These are phyloP conservation scores for Ogataea methylovora DNA, from an alignment of 805 yeast species.

Conservation along the genomic window DNA sequence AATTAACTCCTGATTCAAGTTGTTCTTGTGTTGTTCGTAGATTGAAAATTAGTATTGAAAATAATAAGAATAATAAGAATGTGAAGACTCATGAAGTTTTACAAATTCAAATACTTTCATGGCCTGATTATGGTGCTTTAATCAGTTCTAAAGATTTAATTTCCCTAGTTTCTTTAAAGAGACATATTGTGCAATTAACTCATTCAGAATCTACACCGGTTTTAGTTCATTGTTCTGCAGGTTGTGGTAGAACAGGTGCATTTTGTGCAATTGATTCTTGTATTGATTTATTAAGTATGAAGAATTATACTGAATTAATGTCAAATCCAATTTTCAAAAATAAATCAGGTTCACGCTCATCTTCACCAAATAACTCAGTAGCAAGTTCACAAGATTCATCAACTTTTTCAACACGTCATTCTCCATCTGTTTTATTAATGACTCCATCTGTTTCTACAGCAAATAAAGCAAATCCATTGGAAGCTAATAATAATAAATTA, in stretches of 20 bases:
- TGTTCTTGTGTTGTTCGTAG: conserved; percentile 30
- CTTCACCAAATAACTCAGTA: too few species aligned
- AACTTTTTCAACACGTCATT: too few species aligned
- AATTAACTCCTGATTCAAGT: conserved; percentile 14
- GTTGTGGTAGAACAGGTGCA: conserved; percentile 95
- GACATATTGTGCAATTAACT: conserved; percentile 12
- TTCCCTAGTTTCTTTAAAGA: conserved; percentile 37
- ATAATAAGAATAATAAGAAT: conserved; percentile 5
- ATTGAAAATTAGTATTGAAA: conserved; percentile 32
- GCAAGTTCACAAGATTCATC: too few species aligned
- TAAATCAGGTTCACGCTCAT: too few species aligned
- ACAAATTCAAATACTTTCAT: conserved; percentile 70
- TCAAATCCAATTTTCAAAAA: too few species aligned
- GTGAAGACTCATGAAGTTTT: conserved; percentile 37
- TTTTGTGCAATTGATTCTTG: conserved; percentile 65
- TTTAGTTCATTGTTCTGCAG: conserved; percentile 90
- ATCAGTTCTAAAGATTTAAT: conserved; percentile 50
- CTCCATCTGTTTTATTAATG: too few species aligned
- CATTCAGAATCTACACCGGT: conserved; percentile 33
- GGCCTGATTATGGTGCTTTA: conserved; percentile 80
- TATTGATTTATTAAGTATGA: conserved; percentile 29
- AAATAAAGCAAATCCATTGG: too few species aligned
- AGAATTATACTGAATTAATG: neutral
- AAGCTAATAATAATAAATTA: too few species aligned
- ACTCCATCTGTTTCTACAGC: too few species aligned